Conservation (phyloP, 345 rosid species). For the Brassica incana region DNA sequence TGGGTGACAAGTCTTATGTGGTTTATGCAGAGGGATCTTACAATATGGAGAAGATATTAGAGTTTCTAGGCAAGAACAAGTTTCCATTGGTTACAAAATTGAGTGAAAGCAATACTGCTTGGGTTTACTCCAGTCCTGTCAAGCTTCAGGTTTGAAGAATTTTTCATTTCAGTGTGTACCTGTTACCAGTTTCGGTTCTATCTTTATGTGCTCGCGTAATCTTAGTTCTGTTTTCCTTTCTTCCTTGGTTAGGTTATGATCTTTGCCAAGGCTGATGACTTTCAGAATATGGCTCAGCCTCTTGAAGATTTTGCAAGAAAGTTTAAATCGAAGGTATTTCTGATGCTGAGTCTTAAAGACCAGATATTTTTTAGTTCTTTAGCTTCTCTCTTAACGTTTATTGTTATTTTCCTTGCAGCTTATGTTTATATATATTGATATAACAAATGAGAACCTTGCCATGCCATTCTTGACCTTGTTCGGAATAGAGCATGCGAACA, state of each 20-base stretch:
- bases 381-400: constrained; percentile 7
- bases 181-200: neutral
- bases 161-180: constrained; percentile 4
- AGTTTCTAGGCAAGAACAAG: constrained; percentile 70
- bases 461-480: constrained; percentile 81
- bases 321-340: constrained; percentile 63
- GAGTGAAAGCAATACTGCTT: constrained; percentile 66
- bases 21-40: constrained; percentile 62
- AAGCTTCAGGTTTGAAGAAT: constrained; percentile 66
- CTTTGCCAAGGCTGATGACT: constrained; percentile 65
- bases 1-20: neutral
- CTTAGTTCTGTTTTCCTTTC: neutral
- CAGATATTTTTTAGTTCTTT: neutral
- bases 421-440: constrained; percentile 70
- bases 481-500: constrained; percentile 68
- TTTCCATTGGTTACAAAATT: constrained; percentile 77
- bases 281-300: constrained; percentile 52
- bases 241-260: constrained; percentile 55
- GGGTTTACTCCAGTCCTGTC: constrained; percentile 72
- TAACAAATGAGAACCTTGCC: constrained; percentile 71
- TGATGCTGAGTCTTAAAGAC: constrained; percentile 12
- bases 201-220: neutral
- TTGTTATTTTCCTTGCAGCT: constrained; percentile 49
- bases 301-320: constrained; percentile 72
- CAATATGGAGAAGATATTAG: constrained; percentile 53